Conservation (phyloP, 2,329 filamentous ascomycete species). For the Fonsecaea erecta region DNA sequence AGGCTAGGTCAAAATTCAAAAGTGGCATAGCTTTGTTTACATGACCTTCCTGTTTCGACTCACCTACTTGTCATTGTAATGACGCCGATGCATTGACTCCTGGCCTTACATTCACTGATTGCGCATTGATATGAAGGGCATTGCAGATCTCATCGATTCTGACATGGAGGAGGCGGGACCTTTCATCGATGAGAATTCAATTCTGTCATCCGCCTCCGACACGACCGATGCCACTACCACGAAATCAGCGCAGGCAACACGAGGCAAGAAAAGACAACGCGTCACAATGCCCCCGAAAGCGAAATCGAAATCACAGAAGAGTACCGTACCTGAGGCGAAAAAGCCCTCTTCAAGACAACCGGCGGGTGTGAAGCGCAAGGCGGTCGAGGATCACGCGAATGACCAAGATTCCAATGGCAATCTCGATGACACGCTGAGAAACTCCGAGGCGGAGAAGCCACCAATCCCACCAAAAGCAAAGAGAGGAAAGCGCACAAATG, state of each 20-base stretch:
- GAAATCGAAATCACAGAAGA: conserved; percentile 47
- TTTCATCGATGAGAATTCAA: conserved; percentile 42
- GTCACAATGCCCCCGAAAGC: conserved; percentile 42
- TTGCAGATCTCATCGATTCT: conserved; percentile 54
- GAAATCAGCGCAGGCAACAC: conserved; percentile 32
- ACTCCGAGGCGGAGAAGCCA: conserved; percentile 39
- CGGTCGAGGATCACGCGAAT: conserved; percentile 47
- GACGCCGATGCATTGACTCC: neutral
- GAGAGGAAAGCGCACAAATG: conserved; percentile 35
- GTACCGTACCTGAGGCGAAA: conserved; percentile 48
- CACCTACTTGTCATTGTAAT: neutral
- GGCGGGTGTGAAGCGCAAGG: conserved; percentile 40
- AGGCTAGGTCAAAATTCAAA: neutral
- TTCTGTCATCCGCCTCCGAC: conserved; percentile 35
- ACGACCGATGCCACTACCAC: conserved; percentile 32
- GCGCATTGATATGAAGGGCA: conserved; percentile 39
- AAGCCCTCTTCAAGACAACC: conserved; percentile 50
- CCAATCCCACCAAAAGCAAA: conserved; percentile 29
- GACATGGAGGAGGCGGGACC: conserved; percentile 51
- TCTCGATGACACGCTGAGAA: conserved; percentile 43
- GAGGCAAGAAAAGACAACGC: conserved; percentile 32
- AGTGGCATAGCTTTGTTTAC: conserved; percentile 11
- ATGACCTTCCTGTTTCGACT: conserved; percentile 2
- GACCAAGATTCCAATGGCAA: conserved; percentile 45
- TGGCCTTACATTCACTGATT: neutral